Evolutionary conservation across 768 basidiomycete genomes (phyloP), one percentile per base, ranked within the genome.

Genomic region (Serendipita indica): DNA sequence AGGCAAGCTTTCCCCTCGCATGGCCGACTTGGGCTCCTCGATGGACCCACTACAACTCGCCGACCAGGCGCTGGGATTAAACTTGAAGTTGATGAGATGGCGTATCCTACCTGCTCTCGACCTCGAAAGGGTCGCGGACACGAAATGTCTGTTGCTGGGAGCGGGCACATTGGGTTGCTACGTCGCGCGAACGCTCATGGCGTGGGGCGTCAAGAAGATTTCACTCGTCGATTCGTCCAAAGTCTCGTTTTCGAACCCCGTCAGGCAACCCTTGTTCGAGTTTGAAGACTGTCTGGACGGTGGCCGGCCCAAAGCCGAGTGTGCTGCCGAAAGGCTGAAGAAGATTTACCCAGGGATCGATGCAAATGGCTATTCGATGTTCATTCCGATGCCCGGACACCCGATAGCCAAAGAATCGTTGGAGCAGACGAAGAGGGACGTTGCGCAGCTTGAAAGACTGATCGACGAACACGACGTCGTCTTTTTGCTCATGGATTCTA

Each of bases 111-210:
- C 96, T 13, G 72, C 79, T 0, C 80, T 99, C 52, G 79, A 98
- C 63, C 77, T 98, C 12, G 93, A 96, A 57, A 89, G 84, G 70
- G 79, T 99, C 20, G 82, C 89, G 1, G 66, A 69, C 0, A 89
- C 92, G 2, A 78, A 73, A 60, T 94, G 90, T 67, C 72, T 99
- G 0, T 73, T 98, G 0, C 80, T 99, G 1, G 96, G 96, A 2
- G 93, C 94, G 0, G 96, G 96, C 0, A 99, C 96, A 0, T 75
- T 99, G 7, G 94, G 96, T 0, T 99, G 96, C 68, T 98, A 98
- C 66, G 94, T 98, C 30, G 82, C 92, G 0, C 75, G 94, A 28
- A 84, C 84, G 7, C 73, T 99, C 33, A 92, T 98, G 89, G 93
- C 84, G 3, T 98, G 96, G 94, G 94, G 96, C 7, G 85, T 98